Base-by-base conservation (phyloP, 345 rosid species). In the Eucalyptus erythrocorys region DNA sequence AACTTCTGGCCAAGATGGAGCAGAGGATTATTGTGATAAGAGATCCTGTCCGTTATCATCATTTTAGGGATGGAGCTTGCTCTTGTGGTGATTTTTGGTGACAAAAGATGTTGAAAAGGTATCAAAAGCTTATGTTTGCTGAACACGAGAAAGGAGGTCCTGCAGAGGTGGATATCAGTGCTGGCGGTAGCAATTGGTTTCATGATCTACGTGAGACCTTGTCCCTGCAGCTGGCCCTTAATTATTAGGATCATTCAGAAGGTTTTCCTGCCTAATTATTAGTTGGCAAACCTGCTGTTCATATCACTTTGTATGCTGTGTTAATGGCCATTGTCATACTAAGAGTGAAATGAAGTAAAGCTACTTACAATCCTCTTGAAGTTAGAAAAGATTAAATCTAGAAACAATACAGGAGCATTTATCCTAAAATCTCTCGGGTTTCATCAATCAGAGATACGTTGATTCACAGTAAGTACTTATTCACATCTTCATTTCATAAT, bases 41-140 rank as follows among this genome's bases (percentile, higher is more conserved):
- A 88, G 97, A 93, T 92, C 95, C 95, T 4, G 90, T 95, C 15
- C 92, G 97, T 42, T 93, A 95, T 89, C 96, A 96, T 93, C 96
- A 95, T 87, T 95, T 96, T 37, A 66, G 53, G 13, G 92, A 92
- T 89, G 96, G 97, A 80, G 84, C 86, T 84, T 96, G 96, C 93
- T 95, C 96, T 17, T 94, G 97, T 87, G 91, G 95, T 5, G 98
- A 95, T 91, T 96, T 93, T 37, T 94, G 97, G 97, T 94, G 89
- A 91, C 89, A 89, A 50, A 48, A 57, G 84, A 57, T 48, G 49
- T 37, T 27, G 26, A 88, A 80, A 47, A 59, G 57, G 16, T 40
- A 76, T 76, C 47, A 11, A 76, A 76, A 10, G 47, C 47, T 34
- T 21, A 8, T 40, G 84, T 40, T 40, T 76, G 84, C 84, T 10